A percentile compares a stretch with the other conserved stretches of the same genome.
Evolutionary conservation across 176 grass and related monocot genomes (phyloP).

Genomic region (Carex cristatella): DNA sequence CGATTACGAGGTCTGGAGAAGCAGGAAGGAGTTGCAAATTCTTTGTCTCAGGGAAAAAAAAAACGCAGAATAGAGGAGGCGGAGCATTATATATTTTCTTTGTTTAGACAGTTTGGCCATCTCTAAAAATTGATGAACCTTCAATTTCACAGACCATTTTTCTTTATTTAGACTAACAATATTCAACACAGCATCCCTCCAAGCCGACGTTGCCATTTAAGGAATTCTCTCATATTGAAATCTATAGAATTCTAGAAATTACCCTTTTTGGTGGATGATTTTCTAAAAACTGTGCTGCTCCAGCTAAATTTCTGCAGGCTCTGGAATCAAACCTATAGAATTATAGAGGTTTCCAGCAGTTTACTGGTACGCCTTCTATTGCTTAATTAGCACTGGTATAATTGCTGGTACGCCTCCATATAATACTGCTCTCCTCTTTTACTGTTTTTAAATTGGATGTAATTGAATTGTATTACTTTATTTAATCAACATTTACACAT

Average conservation of each 20-base stretch:
- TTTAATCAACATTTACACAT: no score
- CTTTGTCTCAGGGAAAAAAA: not conserved
- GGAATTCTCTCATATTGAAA: not conserved
- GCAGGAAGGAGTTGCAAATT: not conserved
- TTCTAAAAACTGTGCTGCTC: not conserved
- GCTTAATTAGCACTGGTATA: not conserved
- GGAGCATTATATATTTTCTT: not conserved
- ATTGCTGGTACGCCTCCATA: not conserved
- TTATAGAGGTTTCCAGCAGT: not conserved
- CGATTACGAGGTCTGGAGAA: not conserved
- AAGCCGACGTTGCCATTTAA: not conserved
- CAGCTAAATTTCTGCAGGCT: not conserved
- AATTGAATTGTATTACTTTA: no score
- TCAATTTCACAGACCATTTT: not conserved
- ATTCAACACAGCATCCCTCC: not conserved
- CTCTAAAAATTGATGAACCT: conserved; percentile 2
- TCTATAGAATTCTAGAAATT: not conserved
- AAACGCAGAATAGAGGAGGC: not conserved
- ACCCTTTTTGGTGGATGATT: not conserved
- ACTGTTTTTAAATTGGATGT: no score
- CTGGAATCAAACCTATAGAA: not conserved
- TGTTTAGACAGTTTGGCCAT: not conserved
- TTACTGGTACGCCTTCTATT: not conserved
- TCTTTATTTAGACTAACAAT: conserved; percentile 5
- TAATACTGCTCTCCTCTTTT: not conserved